Conservation (phyloP, 2,329 filamentous ascomycete species). For the Penicillium italicum region DNA sequence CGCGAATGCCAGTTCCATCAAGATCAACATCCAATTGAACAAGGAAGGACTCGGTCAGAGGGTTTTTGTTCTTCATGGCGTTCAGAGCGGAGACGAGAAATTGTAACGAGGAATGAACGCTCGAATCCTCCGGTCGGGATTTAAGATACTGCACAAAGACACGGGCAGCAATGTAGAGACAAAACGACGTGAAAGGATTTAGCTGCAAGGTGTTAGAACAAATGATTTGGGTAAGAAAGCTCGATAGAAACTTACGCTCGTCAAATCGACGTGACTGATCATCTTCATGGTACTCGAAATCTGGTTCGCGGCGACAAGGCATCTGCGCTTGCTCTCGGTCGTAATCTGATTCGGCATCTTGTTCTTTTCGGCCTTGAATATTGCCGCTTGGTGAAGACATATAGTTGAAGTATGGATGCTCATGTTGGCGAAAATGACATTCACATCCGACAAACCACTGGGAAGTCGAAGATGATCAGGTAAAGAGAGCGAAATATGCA, state of each 20-base stretch:
- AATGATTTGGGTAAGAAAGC: neutral
- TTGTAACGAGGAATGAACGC: conserved; percentile 75
- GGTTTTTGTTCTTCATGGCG: conserved; percentile 80
- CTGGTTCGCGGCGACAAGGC: conserved; percentile 88
- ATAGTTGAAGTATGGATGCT: conserved; percentile 95
- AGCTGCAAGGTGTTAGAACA: conserved; percentile 56
- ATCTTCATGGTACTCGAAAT: conserved; percentile 94
- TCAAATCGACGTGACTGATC: conserved; percentile 84
- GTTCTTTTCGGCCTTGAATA: conserved; percentile 94
- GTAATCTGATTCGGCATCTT: conserved; percentile 71
- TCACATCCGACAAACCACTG: conserved; percentile 68
- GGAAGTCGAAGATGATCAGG: conserved; percentile 78
- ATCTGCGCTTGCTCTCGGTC: conserved; percentile 86
- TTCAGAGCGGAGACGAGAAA: conserved; percentile 90
- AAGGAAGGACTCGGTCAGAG: conserved; percentile 88
- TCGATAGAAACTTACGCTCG: conserved; percentile 58
- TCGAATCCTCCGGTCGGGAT: conserved; percentile 76
- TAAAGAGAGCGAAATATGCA: conserved; percentile 81
- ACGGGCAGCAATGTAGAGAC: conserved; percentile 88
- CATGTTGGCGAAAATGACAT: conserved; percentile 93
- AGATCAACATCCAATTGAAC: conserved; percentile 91
- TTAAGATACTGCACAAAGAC: conserved; percentile 98
- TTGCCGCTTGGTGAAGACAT: conserved; percentile 95
- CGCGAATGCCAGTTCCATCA: conserved; percentile 52
- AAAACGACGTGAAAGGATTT: conserved; percentile 94